Evolutionary conservation across 23 red algal species (phyloP).

Genomic region (Agarophyton chilense): DNA sequence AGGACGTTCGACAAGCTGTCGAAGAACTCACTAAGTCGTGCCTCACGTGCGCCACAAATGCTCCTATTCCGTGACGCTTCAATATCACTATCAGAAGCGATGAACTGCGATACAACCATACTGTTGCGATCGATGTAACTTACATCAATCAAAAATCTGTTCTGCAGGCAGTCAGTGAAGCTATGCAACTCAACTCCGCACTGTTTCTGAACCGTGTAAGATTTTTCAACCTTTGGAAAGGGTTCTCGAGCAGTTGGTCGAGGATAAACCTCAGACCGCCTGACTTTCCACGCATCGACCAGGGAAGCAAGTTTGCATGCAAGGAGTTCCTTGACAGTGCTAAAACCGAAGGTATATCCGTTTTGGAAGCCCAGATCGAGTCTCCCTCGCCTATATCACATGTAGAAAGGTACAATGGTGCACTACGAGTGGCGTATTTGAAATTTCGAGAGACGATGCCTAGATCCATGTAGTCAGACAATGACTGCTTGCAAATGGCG

Average conservation of each 20-base stretch:
- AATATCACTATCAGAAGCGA: not conserved
- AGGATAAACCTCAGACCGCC: not conserved
- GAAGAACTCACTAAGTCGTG: not conserved
- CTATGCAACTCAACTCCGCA: not conserved
- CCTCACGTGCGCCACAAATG: not conserved
- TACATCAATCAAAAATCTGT: constrained; percentile 6
- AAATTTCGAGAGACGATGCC: not conserved
- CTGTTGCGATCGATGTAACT: not conserved
- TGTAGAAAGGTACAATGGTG: constrained; percentile 19
- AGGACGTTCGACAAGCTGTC: not conserved
- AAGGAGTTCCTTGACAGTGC: not conserved
- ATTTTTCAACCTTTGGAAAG: too few species aligned
- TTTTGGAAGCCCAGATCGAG: not conserved
- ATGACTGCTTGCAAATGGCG: constrained; percentile 24
- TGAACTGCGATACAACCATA: not conserved
- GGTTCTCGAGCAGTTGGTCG: not conserved
- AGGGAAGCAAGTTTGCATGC: not conserved
- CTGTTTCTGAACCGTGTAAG: too few species aligned
- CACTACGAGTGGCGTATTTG: not conserved
- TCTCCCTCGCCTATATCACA: not conserved
- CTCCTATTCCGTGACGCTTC: not conserved
- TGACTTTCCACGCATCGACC: constrained; percentile 2
- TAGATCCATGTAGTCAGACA: not conserved
- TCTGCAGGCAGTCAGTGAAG: not conserved
- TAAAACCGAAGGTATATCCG: not conserved